Evolutionary conservation across 75 land plant species (phyloP).

Genomic region (Picea sitchensis): DNA sequence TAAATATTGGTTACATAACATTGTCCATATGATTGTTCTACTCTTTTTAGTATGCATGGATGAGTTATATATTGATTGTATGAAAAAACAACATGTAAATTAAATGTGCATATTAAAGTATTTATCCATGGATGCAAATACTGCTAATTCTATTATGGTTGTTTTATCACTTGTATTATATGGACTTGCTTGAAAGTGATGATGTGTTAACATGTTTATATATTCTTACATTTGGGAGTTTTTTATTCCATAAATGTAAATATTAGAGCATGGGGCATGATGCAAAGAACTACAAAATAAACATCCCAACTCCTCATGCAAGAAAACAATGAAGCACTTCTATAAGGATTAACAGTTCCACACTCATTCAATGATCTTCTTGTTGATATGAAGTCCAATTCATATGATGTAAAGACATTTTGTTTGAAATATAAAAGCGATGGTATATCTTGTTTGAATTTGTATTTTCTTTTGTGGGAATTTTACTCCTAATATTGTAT

Average conservation of each 20-base stretch:
- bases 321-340: slow-evolving; percentile 57
- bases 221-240: neutral
- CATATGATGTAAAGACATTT: slow-evolving; percentile 74
- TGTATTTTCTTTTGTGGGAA: neutral
- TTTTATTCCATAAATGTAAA: neutral
- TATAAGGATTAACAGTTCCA: slow-evolving; percentile 55
- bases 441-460: slow-evolving; percentile 39
- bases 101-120: neutral
- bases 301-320: slow-evolving; percentile 54
- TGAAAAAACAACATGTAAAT: neutral
- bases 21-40: neutral
- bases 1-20: neutral
- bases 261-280: neutral
- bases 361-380: slow-evolving; percentile 69
- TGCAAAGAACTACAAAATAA: slow-evolving; percentile 55
- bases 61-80: neutral
- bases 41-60: neutral
- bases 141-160: neutral
- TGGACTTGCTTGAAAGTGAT: slow-evolving; percentile 6
- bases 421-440: slow-evolving; percentile 69
- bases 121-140: neutral
- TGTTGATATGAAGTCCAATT: slow-evolving; percentile 58
- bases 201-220: neutral
- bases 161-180: slow-evolving; percentile 1
- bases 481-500: neutral